A percentile compares a stretch with the other conserved stretches of the same genome.
These are phyloP conservation scores for Nicotiana undulata DNA, from an alignment of 257 asterid genomes.

Conservation along the genomic window DNA sequence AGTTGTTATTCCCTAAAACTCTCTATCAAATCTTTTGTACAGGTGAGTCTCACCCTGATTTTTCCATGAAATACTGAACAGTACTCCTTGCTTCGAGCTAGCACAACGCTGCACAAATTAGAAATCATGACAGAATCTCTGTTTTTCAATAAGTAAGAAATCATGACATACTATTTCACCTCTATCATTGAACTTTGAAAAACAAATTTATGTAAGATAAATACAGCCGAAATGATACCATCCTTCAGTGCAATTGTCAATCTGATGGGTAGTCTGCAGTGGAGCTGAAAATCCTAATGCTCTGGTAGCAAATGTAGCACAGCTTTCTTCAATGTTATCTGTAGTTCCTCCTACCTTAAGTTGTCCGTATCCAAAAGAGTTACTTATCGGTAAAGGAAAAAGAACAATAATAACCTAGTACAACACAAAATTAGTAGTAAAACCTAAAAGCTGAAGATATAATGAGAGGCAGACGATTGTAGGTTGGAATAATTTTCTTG, in stretches of 20 bases:
- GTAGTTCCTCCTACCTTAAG: constrained; percentile 89
- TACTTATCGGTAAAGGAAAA: background rate
- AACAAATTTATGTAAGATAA: background rate
- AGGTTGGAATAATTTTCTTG: background rate
- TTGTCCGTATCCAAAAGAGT: constrained; percentile 2
- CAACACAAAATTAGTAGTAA: background rate
- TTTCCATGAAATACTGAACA: constrained; percentile 83
- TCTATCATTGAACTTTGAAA: background rate
- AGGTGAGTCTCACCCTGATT: constrained; percentile 64
- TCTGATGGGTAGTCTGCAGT: constrained; percentile 91
- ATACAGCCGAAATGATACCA: constrained; percentile 42
- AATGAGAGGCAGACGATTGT: background rate
- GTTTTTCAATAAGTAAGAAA: constrained; percentile 4
- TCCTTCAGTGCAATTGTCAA: constrained; percentile 94
- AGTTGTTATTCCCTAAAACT: background rate
- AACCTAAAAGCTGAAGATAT: background rate
- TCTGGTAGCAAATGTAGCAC: constrained; percentile 88
- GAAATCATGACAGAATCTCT: constrained; percentile 11
- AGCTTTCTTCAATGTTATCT: constrained; percentile 87
- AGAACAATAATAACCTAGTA: background rate
- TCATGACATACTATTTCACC: background rate
- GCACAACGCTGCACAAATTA: constrained; percentile 57
- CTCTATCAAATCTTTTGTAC: background rate
- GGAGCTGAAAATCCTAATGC: constrained; percentile 70
- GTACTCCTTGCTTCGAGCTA: constrained; percentile 85